phyloP scores from a whole-genome alignment of 2,329 filamentous ascomycete species.

The Sporothrix sp. region DNA sequence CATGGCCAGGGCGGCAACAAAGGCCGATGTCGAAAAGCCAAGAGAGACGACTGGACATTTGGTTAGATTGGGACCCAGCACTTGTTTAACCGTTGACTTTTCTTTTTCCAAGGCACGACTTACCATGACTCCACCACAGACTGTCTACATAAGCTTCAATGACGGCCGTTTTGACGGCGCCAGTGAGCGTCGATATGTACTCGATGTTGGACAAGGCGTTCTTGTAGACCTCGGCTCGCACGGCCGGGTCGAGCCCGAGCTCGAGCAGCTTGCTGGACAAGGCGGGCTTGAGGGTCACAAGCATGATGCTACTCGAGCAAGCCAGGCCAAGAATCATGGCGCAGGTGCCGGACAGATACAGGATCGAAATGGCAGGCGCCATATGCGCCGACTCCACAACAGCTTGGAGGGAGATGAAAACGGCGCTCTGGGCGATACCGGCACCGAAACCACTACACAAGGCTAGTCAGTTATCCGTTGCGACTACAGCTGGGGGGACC shows the following conservation, averaged over 20 bases:
- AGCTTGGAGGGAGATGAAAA: slow-evolving; percentile 34
- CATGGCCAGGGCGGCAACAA: slow-evolving; percentile 10
- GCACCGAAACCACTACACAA: slow-evolving; percentile 30
- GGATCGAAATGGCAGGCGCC: slow-evolving; percentile 31
- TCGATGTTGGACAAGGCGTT: slow-evolving; percentile 16
- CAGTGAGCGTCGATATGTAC: slow-evolving; percentile 11
- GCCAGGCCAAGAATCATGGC: slow-evolving; percentile 32
- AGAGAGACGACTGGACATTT: slow-evolving; percentile 15
- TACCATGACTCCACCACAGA: slow-evolving; percentile 18
- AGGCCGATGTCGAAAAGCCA: slow-evolving; percentile 11
- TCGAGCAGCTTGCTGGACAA: slow-evolving; percentile 18
- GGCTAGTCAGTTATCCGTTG: not conserved
- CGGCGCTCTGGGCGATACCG: slow-evolving; percentile 31
- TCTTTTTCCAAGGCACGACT: too few relatives aligned
- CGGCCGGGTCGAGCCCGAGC: slow-evolving; percentile 18
- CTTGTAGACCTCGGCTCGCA: slow-evolving; percentile 17
- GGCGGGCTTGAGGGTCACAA: slow-evolving; percentile 18
- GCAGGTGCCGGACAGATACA: slow-evolving; percentile 30
- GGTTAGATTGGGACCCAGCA: slow-evolving; percentile 3
- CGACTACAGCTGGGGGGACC: too few relatives aligned
- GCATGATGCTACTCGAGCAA: slow-evolving; percentile 29
- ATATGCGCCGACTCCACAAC: slow-evolving; percentile 29
- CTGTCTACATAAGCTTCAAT: slow-evolving; percentile 17
- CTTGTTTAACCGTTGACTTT: not conserved
- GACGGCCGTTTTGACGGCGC: slow-evolving; percentile 13